Conservation (phyloP, 2,329 filamentous ascomycete genomes). For the Penicillium sumatraense region DNA sequence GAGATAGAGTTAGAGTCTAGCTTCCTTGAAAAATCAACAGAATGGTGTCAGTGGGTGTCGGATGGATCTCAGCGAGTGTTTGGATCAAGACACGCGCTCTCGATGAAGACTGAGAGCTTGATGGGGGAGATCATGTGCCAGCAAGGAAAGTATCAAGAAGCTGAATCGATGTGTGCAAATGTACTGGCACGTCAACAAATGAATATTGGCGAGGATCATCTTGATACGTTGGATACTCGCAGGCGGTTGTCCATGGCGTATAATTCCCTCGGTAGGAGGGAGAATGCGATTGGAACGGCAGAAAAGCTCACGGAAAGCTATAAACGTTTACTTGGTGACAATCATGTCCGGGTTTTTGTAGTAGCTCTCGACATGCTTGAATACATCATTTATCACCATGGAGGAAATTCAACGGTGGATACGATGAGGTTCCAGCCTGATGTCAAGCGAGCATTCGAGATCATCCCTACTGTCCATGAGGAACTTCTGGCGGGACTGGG, state of each 20-base stretch:
- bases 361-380: constrained; percentile 29
- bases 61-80: constrained; percentile 32
- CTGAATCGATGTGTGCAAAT: constrained; percentile 36
- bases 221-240: constrained; percentile 36
- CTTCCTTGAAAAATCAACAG: constrained; percentile 30
- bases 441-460: constrained; percentile 21
- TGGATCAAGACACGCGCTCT: constrained; percentile 29
- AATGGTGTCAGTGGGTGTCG: constrained; percentile 38
- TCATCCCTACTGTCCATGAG: constrained; percentile 20
- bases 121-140: constrained; percentile 32
- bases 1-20: constrained; percentile 31
- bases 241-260: constrained; percentile 32
- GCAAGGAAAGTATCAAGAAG: constrained; percentile 31
- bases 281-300: constrained; percentile 28
- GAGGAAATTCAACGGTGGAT: constrained; percentile 5
- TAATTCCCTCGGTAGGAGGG: constrained; percentile 23
- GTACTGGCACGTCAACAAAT: constrained; percentile 39
- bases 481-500: constrained; percentile 28
- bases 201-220: constrained; percentile 35
- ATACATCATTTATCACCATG: constrained; percentile 27
- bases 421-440: constrained; percentile 16
- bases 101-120: constrained; percentile 36
- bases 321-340: constrained; percentile 30
- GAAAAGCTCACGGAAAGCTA: constrained; percentile 27
- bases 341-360: constrained; percentile 30